A percentile compares a stretch with the other conserved stretches of the same genome.
phyloP scores from a whole-genome alignment of 73 alveolate species.

The Paramecium pentaurelia region DNA sequence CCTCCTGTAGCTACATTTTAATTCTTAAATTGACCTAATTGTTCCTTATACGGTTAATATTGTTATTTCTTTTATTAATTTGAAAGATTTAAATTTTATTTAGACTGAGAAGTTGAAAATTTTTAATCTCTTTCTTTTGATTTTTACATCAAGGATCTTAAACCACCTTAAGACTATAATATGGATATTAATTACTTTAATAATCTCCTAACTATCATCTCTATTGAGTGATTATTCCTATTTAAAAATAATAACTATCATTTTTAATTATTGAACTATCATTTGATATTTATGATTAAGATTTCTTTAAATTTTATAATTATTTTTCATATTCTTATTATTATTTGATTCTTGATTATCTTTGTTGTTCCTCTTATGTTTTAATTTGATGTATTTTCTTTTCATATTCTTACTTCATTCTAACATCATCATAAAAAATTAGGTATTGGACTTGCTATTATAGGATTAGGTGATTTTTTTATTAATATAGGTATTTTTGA shows the following conservation, averaged over 20 bases:
- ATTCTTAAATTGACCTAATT: neutral
- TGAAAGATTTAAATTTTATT: neutral
- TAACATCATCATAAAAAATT: neutral
- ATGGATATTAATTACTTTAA: neutral
- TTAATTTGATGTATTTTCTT: neutral
- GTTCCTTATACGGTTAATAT: neutral
- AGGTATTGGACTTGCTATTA: neutral
- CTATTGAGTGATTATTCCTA: neutral
- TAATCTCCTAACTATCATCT: neutral
- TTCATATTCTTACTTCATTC: neutral
- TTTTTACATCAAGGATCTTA: neutral
- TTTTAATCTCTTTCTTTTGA: slow-evolving; percentile 13
- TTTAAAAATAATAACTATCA: neutral
- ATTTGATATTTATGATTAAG: neutral
- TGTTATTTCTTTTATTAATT: neutral
- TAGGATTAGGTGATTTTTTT: neutral
- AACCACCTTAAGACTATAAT: neutral
- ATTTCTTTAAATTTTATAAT: neutral
- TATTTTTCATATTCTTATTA: neutral
- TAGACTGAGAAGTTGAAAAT: neutral
- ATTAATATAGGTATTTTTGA: neutral
- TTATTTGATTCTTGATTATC: neutral
- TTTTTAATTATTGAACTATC: slow-evolving; percentile 1
- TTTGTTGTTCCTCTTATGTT: neutral
- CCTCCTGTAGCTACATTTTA: neutral